Percentiles rank a stretch among this genome's conserved stretches.
Evolutionary conservation across 306 rosid species (phyloP).

Genomic region (Casuarina glauca): DNA sequence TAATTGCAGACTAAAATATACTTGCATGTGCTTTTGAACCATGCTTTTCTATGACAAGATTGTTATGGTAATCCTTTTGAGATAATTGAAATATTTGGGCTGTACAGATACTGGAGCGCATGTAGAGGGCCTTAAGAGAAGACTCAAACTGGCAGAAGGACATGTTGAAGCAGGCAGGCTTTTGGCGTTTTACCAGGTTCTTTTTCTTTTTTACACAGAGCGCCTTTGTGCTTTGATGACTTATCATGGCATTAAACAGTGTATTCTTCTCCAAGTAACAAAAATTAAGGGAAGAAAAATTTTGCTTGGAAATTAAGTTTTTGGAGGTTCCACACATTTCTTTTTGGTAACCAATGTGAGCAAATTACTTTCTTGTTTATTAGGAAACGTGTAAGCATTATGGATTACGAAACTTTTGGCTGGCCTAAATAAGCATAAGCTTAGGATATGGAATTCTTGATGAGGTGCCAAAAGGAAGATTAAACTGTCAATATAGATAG

Average conservation of each 20-base stretch:
- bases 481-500: slow-evolving; percentile 1
- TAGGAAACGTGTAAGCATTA: slow-evolving; percentile 5
- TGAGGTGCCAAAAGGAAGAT: slow-evolving; percentile 9
- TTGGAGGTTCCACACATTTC: background rate
- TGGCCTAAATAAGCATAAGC: background rate
- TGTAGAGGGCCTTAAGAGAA: slow-evolving; percentile 58
- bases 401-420: background rate
- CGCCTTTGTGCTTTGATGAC: background rate
- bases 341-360: background rate
- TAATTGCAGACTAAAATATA: background rate
- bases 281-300: background rate
- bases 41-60: slow-evolving; percentile 19
- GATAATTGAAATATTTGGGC: slow-evolving; percentile 20
- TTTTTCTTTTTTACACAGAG: slow-evolving; percentile 25
- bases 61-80: slow-evolving; percentile 20
- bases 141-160: slow-evolving; percentile 76
- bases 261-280: background rate
- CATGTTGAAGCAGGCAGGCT: slow-evolving; percentile 96
- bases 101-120: slow-evolving; percentile 51
- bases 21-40: slow-evolving; percentile 3
- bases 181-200: slow-evolving; percentile 87
- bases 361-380: background rate
- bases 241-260: background rate
- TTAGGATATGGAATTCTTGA: background rate
- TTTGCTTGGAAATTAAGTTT: background rate